Conservation (phyloP, 164 flowering plant genomes). For the Vitis rotundifolia region DNA sequence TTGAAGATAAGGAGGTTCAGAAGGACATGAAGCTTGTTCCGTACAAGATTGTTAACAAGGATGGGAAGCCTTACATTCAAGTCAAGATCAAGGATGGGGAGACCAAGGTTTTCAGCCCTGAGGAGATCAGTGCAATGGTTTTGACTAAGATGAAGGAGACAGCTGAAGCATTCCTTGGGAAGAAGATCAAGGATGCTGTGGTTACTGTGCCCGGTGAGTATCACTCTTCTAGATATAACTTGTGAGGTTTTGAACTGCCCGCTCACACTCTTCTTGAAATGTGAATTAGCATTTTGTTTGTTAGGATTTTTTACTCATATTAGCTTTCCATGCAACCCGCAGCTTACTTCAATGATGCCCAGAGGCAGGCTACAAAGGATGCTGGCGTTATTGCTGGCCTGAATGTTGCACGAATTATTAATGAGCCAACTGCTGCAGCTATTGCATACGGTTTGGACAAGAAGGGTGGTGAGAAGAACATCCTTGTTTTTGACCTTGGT, state of each 20-base stretch:
- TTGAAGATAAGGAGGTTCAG: constrained; percentile 90
- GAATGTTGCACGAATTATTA: constrained; percentile 87
- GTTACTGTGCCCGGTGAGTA: constrained; percentile 85
- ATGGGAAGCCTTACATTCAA: constrained; percentile 88
- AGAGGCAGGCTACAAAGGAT: constrained; percentile 96
- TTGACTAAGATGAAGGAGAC: constrained; percentile 91
- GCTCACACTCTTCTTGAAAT: too few species aligned
- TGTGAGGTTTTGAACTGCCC: too few species aligned
- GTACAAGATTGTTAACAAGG: constrained; percentile 82
- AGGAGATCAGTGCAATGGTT: constrained; percentile 92
- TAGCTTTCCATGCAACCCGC: constrained; percentile 11
- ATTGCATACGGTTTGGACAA: constrained; percentile 94
- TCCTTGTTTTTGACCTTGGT: constrained; percentile 94
- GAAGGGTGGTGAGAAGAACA: constrained; percentile 94
- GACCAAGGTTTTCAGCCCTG: constrained; percentile 86
- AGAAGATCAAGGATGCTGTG: constrained; percentile 93
- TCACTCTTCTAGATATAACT: too few species aligned
- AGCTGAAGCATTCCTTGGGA: constrained; percentile 93
- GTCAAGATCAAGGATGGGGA: constrained; percentile 79
- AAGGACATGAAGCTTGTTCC: constrained; percentile 88
- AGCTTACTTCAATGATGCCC: constrained; percentile 96
- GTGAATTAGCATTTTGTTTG: too few species aligned
- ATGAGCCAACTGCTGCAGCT: constrained; percentile 95
- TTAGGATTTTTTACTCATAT: neutral
- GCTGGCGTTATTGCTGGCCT: constrained; percentile 92